Base-by-base conservation (phyloP, 805 yeast genomes). In the Wickerhamiella domercqiae region DNA sequence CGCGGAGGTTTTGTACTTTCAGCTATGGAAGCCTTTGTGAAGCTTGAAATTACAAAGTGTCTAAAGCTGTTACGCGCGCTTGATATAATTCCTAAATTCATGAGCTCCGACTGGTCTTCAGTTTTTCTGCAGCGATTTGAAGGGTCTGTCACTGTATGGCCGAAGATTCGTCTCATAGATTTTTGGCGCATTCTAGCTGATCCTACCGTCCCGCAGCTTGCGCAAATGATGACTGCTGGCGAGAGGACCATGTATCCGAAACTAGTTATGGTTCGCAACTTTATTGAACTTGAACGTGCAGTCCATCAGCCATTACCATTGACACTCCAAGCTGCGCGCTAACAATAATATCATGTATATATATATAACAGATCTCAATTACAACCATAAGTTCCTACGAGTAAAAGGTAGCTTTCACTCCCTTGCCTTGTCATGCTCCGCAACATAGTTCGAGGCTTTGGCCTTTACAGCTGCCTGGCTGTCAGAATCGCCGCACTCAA, bases 401-500 rank as follows among this genome's bases (percentile, higher is more conserved):
- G n/a, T n/a, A n/a, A n/a, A n/a, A n/a, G n/a, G n/a, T n/a, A n/a
- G n/a, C n/a, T n/a, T n/a, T n/a, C n/a, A n/a, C 16, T 13, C 31
- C 15, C n/a, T 31, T 3, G 34, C 16, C 19, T 36, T 24, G 13
- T 35, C 39, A 2, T 34, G 44, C 6, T 37, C 33, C 46, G 64
- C 61, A 32, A 75, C 86, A 50, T 68, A 84, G 51, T 82, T 90
- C 30, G 75, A 72, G 22, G 97, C 97, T 61, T 78, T 79, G 15
- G 93, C 82, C 65, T 83, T 86, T 38, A 86, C 95, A 45, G 80
- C 75, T 45, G 81, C 90, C 39, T 72, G 71, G 36, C 77, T 71
- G 60, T 74, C 78, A 34, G 66, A 70, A 54, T 81, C 87, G 11
- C 70, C 73, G 38, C 63, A 54, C 44, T 68, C 69, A 51, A 78